These are phyloP conservation scores for Berkeleyomyces rouxiae DNA, from an alignment of 2,329 filamentous ascomycete genomes.

Conservation along the genomic window DNA sequence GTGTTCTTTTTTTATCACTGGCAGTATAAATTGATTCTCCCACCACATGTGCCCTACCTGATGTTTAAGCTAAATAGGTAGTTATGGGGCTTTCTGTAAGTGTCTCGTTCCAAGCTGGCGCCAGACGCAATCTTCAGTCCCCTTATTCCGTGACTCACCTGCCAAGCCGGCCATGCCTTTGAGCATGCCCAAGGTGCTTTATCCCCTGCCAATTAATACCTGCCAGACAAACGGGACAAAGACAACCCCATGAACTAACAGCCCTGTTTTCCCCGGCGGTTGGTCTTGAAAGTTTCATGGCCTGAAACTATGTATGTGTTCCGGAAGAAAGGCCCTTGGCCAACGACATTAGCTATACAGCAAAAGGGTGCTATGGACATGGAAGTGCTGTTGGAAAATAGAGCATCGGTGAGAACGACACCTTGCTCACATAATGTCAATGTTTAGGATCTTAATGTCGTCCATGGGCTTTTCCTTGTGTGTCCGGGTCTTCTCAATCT, in stretches of 20 bases:
- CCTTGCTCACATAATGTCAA: constrained; percentile 37
- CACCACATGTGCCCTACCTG: no score
- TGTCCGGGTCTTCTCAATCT: constrained; percentile 80
- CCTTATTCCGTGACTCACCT: neutral
- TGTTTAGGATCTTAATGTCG: constrained; percentile 93
- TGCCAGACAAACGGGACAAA: neutral
- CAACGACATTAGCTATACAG: neutral
- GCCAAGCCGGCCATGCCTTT: neutral
- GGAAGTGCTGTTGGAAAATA: neutral
- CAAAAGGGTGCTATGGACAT: neutral
- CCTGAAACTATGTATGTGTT: neutral
- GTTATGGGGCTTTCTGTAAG: neutral
- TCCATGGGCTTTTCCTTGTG: constrained; percentile 88
- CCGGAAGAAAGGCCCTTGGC: neutral
- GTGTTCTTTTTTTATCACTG: no score
- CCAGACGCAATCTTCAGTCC: neutral
- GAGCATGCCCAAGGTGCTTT: neutral
- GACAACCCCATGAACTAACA: no score
- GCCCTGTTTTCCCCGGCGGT: neutral
- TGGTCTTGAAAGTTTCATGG: neutral
- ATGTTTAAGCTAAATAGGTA: no score
- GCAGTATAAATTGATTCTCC: no score
- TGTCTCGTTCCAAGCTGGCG: neutral
- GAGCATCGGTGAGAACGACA: neutral
- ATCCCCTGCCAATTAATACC: neutral